A percentile compares a stretch with the other conserved stretches of the same genome.
Conservation (phyloP, 1,139 yeast genomes). For the Protomyces pachydermus region DNA sequence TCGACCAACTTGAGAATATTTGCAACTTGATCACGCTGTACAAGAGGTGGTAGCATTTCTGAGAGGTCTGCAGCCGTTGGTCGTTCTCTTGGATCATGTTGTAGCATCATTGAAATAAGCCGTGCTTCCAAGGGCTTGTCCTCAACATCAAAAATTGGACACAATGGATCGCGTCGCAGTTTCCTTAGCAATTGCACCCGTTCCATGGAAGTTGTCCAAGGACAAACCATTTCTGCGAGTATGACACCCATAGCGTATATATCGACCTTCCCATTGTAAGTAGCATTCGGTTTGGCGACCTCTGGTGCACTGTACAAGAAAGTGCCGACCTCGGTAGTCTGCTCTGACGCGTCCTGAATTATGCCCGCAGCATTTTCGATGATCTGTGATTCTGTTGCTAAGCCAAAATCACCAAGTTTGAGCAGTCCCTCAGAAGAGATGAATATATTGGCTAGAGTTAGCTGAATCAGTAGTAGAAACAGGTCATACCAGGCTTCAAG, state of each 20-base stretch:
- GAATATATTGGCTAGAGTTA: constrained; percentile 71
- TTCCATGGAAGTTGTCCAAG: constrained; percentile 86
- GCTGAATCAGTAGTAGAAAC: neutral
- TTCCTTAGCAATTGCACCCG: constrained; percentile 64
- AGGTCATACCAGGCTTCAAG: constrained; percentile 51
- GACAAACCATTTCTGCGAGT: constrained; percentile 88
- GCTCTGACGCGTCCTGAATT: constrained; percentile 41
- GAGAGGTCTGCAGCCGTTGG: constrained; percentile 71
- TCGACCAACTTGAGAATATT: constrained; percentile 40
- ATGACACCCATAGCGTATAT: constrained; percentile 93
- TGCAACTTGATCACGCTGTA: constrained; percentile 53
- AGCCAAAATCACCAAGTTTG: constrained; percentile 94
- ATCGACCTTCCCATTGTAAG: constrained; percentile 50
- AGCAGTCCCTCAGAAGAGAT: constrained; percentile 84
- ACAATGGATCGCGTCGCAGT: constrained; percentile 46
- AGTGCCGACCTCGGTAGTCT: constrained; percentile 55
- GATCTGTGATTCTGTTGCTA: constrained; percentile 50
- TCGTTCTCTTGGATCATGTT: constrained; percentile 70
- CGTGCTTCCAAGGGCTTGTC: constrained; percentile 36
- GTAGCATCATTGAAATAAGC: constrained; percentile 53
- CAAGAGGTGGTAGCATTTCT: constrained; percentile 69
- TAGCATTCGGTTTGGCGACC: constrained; percentile 8
- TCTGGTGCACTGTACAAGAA: constrained; percentile 89
- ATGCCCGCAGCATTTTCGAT: constrained; percentile 16
- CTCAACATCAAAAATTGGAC: constrained; percentile 66